Evolutionary conservation across 2,329 filamentous ascomycete species (phyloP).

Genomic region (Trichoderma sp.): DNA sequence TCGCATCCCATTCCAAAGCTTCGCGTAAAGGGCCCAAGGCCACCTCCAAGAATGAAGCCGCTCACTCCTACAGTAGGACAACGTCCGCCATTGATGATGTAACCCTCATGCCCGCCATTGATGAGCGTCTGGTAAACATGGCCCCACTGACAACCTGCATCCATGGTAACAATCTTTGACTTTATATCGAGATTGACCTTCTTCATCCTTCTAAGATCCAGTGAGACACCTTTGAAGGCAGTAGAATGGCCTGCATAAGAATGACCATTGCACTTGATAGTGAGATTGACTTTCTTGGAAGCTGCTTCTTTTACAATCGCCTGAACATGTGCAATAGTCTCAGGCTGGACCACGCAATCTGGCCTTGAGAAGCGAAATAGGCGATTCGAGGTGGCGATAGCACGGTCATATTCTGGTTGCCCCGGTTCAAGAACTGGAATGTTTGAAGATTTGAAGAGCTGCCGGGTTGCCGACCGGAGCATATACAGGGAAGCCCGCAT

Average conservation of each 20-base stretch:
- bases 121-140: constrained; percentile 33
- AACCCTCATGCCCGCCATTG: constrained; percentile 25
- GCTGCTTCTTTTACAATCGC: neutral
- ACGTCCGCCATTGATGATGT: constrained; percentile 33
- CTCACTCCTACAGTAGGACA: constrained; percentile 39
- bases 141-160: constrained; percentile 28
- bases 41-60: constrained; percentile 41
- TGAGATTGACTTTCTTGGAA: neutral
- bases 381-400: neutral
- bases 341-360: neutral
- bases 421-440: neutral
- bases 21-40: constrained; percentile 35
- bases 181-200: neutral
- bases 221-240: neutral
- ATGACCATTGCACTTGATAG: neutral
- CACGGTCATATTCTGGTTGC: neutral
- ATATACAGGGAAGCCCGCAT: neutral
- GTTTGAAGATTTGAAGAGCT: neutral
- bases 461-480: neutral
- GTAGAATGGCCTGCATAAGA: neutral
- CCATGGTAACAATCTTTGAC: neutral
- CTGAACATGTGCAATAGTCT: neutral
- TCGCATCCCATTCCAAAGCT: constrained; percentile 20
- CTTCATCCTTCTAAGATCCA: neutral
- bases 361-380: neutral